These are phyloP conservation scores for Picea mariana DNA, from an alignment of 83 land plant genomes.

Conservation along the genomic window DNA sequence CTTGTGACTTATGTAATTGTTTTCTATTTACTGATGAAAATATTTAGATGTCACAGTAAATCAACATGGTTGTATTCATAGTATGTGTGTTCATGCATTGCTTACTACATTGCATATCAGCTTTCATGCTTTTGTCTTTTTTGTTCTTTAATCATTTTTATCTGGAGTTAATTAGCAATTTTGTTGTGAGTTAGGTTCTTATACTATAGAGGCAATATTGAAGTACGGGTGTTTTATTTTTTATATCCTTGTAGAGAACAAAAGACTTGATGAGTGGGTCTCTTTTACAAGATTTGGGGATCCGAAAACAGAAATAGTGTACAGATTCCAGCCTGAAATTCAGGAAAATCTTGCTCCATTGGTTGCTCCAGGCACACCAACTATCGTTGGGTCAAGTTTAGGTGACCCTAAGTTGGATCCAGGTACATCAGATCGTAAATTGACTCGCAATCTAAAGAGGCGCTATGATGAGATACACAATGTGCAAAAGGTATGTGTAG, in stretches of 20 bases:
- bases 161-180: not conserved
- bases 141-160: not conserved
- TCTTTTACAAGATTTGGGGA: constrained; percentile 33
- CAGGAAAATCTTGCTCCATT: constrained; percentile 38
- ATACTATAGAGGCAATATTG: not conserved
- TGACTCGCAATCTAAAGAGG: constrained; percentile 50
- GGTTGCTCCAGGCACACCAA: constrained; percentile 25
- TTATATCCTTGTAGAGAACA: constrained; percentile 35
- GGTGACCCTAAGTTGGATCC: constrained; percentile 37
- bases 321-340: constrained; percentile 25
- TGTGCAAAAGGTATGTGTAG: constrained; percentile 43
- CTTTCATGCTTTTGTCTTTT: not conserved
- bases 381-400: constrained; percentile 24
- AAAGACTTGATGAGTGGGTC: constrained; percentile 52
- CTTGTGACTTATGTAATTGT: too few species aligned
- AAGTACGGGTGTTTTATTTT: not conserved
- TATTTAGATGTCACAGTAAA: too few species aligned
- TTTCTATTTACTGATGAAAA: too few species aligned
- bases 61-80: too few species aligned
- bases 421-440: constrained; percentile 47
- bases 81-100: too few species aligned
- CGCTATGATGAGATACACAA: constrained; percentile 59
- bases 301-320: constrained; percentile 27
- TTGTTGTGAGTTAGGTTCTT: not conserved
- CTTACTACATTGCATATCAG: too few species aligned